Conservation (phyloP, 2,329 filamentous ascomycete genomes). For the Colletotrichum magnum region DNA sequence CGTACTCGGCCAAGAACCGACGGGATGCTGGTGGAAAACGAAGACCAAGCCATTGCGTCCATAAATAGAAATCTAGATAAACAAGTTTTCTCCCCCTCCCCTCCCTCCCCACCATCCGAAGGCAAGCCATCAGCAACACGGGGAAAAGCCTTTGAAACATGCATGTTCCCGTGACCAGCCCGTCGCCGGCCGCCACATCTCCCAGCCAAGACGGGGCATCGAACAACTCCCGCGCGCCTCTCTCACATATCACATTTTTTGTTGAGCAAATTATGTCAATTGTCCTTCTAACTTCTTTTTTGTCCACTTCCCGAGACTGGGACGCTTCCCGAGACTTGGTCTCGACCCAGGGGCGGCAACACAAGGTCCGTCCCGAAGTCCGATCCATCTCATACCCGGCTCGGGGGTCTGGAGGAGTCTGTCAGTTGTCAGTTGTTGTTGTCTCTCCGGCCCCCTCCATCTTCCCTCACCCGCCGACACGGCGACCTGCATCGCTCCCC, state of each 20-base stretch:
- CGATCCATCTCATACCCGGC: neutral
- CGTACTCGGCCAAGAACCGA: too few species aligned
- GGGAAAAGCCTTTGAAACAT: neutral
- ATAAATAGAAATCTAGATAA: neutral
- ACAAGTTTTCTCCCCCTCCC: neutral
- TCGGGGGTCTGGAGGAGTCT: too few species aligned
- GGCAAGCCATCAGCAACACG: too few species aligned
- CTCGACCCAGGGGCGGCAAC: neutral
- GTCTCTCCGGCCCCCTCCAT: too few species aligned
- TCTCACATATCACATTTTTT: neutral
- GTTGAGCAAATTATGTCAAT: too few species aligned
- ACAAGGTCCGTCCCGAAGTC: constrained; percentile 1
- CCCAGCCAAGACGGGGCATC: neutral
- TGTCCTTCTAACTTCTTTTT: too few species aligned
- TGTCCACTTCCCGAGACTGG: neutral
- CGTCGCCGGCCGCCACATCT: neutral
- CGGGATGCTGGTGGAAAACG: too few species aligned
- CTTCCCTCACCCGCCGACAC: neutral
- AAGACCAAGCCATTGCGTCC: neutral
- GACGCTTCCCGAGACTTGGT: too few species aligned
- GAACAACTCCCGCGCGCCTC: neutral
- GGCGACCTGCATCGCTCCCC: constrained; percentile 12
- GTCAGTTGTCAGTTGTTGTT: too few species aligned
- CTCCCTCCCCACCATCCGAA: neutral
- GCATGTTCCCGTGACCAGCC: neutral